Evolutionary conservation across 495 filamentous ascomycete genomes (phyloP).

Genomic region (Penicillium odoratum): DNA sequence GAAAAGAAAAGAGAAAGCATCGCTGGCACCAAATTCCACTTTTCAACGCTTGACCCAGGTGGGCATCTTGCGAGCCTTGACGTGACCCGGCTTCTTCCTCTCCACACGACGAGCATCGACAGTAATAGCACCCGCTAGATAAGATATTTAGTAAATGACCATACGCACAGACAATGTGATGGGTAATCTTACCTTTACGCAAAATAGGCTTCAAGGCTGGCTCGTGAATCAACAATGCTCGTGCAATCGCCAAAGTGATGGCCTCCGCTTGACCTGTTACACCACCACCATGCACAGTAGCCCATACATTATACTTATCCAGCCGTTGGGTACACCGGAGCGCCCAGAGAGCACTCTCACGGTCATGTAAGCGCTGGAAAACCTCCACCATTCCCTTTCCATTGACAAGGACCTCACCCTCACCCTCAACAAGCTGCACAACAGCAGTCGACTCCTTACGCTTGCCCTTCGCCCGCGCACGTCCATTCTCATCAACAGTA

Average conservation of each 20-base stretch:
- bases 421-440: constrained; percentile 86
- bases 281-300: constrained; percentile 77
- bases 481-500: constrained; percentile 69
- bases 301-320: constrained; percentile 98
- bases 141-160: constrained; percentile 7
- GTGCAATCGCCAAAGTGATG: constrained; percentile 86
- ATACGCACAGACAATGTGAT: constrained; percentile 22
- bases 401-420: constrained; percentile 86
- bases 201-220: constrained; percentile 84
- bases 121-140: constrained; percentile 82
- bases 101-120: constrained; percentile 91
- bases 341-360: constrained; percentile 92
- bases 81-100: constrained; percentile 93
- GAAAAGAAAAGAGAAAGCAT: constrained; percentile 20
- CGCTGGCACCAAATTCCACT: constrained; percentile 15
- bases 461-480: constrained; percentile 74
- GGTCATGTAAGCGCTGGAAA: constrained; percentile 88
- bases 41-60: constrained; percentile 86
- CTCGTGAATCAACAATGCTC: constrained; percentile 86
- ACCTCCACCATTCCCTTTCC: constrained; percentile 73
- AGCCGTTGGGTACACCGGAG: constrained; percentile 77
- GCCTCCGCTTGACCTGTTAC: constrained; percentile 95
- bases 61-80: constrained; percentile 98
- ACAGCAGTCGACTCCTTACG: constrained; percentile 83
- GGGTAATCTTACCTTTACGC: constrained; percentile 71